These are phyloP conservation scores for Acacia crassicarpa DNA, from an alignment of 306 rosid genomes.

Conservation along the genomic window DNA sequence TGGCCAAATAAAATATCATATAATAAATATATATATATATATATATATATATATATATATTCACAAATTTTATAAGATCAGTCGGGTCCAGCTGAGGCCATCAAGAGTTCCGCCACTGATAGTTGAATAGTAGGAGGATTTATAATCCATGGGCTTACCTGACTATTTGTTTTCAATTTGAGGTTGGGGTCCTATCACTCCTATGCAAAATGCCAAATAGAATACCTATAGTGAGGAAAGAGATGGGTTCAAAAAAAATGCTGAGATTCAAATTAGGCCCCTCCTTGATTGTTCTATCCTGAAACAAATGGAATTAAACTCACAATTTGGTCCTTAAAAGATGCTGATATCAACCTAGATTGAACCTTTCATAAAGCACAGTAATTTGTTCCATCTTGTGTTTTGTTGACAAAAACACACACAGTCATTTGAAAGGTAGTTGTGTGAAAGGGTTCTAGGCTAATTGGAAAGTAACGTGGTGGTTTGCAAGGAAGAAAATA, in stretches of 20 bases:
- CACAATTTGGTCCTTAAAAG: neutral
- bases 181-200: slow-evolving; percentile 35
- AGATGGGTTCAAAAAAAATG: neutral
- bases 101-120: too few relatives aligned
- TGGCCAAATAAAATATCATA: too few relatives aligned
- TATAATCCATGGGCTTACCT: neutral
- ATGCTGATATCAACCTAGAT: neutral
- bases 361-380: neutral
- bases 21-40: too few relatives aligned
- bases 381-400: neutral
- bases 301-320: neutral
- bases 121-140: neutral
- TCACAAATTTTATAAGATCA: too few relatives aligned
- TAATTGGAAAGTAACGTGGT: neutral
- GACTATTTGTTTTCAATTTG: slow-evolving; percentile 16
- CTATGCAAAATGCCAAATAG: neutral
- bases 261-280: neutral
- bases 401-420: neutral
- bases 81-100: too few relatives aligned
- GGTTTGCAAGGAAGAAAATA: neutral
- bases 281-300: slow-evolving; percentile 22
- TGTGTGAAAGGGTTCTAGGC: neutral
- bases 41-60: too few relatives aligned
- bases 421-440: neutral
- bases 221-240: neutral